Evolutionary conservation across 2,329 filamentous ascomycete genomes (phyloP).

Genomic region (Ceratocystis variospora): DNA sequence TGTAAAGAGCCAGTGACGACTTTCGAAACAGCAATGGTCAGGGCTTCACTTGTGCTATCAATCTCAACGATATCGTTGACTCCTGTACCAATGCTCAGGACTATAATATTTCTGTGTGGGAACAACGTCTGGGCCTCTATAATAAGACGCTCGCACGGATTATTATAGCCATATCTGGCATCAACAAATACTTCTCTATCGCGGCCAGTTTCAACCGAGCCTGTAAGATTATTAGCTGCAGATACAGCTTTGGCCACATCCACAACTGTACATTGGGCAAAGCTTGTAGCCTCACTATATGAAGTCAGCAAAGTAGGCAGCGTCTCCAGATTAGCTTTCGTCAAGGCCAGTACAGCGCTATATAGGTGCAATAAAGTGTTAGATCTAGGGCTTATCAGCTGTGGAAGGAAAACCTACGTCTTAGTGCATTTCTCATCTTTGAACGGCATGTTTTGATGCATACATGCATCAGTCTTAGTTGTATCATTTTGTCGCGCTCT

Average conservation of each 20-base stretch:
- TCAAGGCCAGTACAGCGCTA: background rate
- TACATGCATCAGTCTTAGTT: background rate
- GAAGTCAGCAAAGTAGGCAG: slow-evolving; percentile 22
- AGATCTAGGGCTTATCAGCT: background rate
- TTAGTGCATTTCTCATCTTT: background rate
- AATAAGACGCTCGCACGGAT: slow-evolving; percentile 25
- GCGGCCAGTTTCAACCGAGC: slow-evolving; percentile 23
- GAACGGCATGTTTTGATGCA: background rate
- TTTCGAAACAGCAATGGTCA: background rate
- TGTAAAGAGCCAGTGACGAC: background rate
- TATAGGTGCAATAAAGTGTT: background rate
- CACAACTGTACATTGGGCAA: slow-evolving; percentile 24
- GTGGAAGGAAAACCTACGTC: background rate
- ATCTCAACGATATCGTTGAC: slow-evolving; percentile 21
- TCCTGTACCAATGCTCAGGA: slow-evolving; percentile 25
- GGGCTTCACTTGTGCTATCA: slow-evolving; percentile 7
- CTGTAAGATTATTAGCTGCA: slow-evolving; percentile 24
- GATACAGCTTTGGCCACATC: slow-evolving; percentile 25
- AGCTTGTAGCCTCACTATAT: slow-evolving; percentile 21
- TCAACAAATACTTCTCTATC: slow-evolving; percentile 25
- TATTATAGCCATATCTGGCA: slow-evolving; percentile 25
- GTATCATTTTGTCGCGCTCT: background rate
- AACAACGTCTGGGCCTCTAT: slow-evolving; percentile 23
- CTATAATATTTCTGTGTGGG: slow-evolving; percentile 18
- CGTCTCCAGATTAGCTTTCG: slow-evolving; percentile 14